A percentile compares a stretch with the other conserved stretches of the same genome.
These are phyloP conservation scores for Stentor coeruleus DNA, from an alignment of 73 alveolate species.

Conservation along the genomic window DNA sequence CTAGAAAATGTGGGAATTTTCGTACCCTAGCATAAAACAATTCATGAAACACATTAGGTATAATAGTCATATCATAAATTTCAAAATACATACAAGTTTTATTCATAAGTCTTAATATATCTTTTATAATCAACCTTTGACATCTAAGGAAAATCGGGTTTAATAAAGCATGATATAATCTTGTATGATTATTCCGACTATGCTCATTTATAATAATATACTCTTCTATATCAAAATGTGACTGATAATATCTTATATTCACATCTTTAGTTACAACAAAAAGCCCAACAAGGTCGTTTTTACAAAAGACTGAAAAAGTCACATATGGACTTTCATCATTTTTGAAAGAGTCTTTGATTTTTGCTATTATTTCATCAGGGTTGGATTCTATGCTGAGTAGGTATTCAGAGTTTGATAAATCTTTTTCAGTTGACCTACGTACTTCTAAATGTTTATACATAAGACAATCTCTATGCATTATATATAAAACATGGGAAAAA, in stretches of 20 bases:
- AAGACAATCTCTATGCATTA: constrained; percentile 92
- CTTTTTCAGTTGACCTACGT: constrained; percentile 63
- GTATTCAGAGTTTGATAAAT: constrained; percentile 56
- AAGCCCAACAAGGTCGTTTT: constrained; percentile 82
- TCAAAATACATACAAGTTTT: constrained; percentile 94
- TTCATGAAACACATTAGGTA: constrained; percentile 92
- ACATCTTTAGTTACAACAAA: constrained; percentile 88
- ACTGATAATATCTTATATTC: constrained; percentile 82
- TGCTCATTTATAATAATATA: constrained; percentile 84
- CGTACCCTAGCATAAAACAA: constrained; percentile 88
- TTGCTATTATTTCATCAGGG: constrained; percentile 55
- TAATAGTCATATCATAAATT: constrained; percentile 79
- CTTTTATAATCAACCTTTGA: constrained; percentile 89
- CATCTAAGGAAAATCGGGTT: constrained; percentile 85
- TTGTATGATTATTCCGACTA: constrained; percentile 87
- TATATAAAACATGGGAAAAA: constrained; percentile 91
- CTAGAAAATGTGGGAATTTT: constrained; percentile 95
- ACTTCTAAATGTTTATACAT: constrained; percentile 62
- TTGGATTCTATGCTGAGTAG: constrained; percentile 61
- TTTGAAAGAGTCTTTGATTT: constrained; percentile 54
- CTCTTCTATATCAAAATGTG: constrained; percentile 94
- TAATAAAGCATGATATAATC: constrained; percentile 80
- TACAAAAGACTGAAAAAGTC: constrained; percentile 74
- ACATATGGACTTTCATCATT: constrained; percentile 60
- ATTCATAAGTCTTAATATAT: constrained; percentile 82